Conservation (phyloP, 495 filamentous ascomycete species). For the Daldinia loculata region DNA sequence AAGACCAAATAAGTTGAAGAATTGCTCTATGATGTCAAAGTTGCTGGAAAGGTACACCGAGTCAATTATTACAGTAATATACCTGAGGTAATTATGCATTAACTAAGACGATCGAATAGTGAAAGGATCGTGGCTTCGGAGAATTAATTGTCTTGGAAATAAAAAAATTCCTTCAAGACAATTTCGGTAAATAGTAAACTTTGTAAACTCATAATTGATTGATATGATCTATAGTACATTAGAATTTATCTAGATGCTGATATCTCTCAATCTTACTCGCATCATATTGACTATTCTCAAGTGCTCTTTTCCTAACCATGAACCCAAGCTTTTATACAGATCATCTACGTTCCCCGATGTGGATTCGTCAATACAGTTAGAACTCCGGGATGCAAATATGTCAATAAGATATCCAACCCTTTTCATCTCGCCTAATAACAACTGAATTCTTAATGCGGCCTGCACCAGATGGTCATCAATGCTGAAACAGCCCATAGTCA, state of each 20-base stretch:
- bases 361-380: neutral
- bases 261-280: constrained; percentile 1
- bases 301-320: constrained; percentile 1
- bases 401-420: constrained; percentile 1
- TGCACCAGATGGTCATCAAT: constrained; percentile 2
- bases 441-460: constrained; percentile 1
- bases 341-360: neutral
- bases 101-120: neutral
- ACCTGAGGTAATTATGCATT: no score
- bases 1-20: no score
- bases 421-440: constrained; percentile 5
- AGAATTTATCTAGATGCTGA: neutral
- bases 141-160: neutral
- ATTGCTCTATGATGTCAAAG: no score
- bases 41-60: no score
- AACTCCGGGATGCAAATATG: neutral
- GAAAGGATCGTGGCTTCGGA: neutral
- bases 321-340: neutral
- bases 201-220: neutral
- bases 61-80: no score
- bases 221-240: neutral
- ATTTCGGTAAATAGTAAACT: neutral
- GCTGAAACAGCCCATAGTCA: constrained; percentile 1
- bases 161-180: neutral
- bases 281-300: neutral